Conservation (phyloP, 176 grass and related monocot species). For the Zizania latifolia region DNA sequence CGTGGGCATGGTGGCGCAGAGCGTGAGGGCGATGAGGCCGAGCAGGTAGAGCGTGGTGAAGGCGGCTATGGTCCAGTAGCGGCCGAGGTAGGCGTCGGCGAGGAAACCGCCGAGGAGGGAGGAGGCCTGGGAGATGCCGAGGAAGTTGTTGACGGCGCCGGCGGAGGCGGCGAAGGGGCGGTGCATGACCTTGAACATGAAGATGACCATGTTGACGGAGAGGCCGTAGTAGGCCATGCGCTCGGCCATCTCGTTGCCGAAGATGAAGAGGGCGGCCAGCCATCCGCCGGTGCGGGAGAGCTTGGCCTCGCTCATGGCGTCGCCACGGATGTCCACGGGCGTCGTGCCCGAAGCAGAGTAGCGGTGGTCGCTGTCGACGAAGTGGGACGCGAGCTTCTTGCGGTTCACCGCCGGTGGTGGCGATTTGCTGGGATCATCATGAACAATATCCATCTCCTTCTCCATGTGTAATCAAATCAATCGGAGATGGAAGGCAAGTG, state of each 20-base stretch:
- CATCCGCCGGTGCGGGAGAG: conserved; percentile 72
- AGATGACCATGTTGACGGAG: conserved; percentile 83
- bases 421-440: too few relatives aligned
- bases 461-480: too few relatives aligned
- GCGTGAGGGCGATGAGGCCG: conserved; percentile 69
- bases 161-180: conserved; percentile 65
- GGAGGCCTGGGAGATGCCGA: conserved; percentile 93
- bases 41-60: conserved; percentile 88
- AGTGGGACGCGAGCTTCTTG: conserved; percentile 67
- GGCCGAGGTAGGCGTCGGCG: conserved; percentile 89
- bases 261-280: conserved; percentile 89
- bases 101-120: conserved; percentile 87
- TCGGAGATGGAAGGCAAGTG: too few relatives aligned
- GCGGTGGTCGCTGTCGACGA: conserved; percentile 52
- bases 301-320: conserved; percentile 41
- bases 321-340: conserved; percentile 62
- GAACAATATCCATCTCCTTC: too few relatives aligned
- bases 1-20: conserved; percentile 50
- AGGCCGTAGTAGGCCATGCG: conserved; percentile 95
- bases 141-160: conserved; percentile 74
- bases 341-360: conserved; percentile 41
- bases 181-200: conserved; percentile 96
- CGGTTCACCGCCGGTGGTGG: too few relatives aligned
- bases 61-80: conserved; percentile 87
- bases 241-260: conserved; percentile 93